Percentiles rank a stretch among this genome's conserved stretches.
phyloP scores from a whole-genome alignment of 139 green algal genomes.

The Coccomyxa sp. region DNA sequence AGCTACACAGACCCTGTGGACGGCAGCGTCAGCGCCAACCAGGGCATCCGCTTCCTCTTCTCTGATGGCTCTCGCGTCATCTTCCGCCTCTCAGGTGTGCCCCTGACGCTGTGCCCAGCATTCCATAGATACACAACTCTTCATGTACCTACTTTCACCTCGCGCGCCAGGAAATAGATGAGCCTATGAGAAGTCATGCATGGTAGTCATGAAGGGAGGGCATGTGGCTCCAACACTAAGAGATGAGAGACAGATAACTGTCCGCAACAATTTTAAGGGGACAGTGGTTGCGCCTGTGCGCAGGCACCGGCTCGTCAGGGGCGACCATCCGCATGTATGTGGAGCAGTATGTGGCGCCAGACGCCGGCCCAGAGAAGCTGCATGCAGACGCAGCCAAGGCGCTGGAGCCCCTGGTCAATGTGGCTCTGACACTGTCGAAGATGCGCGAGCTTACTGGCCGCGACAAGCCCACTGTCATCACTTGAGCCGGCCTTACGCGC shows the following conservation, averaged over 20 bases:
- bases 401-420: constrained; percentile 51
- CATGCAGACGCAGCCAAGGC: constrained; percentile 45
- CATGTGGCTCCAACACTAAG: too few relatives aligned
- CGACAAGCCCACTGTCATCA: constrained; percentile 88
- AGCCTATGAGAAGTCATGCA: background rate
- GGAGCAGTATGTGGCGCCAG: constrained; percentile 84
- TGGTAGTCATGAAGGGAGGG: too few relatives aligned
- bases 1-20: constrained; percentile 90
- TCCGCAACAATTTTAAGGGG: too few relatives aligned
- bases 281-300: background rate
- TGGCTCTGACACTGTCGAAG: constrained; percentile 79
- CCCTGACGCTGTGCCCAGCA: background rate
- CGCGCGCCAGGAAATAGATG: background rate
- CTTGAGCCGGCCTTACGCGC: constrained; percentile 38
- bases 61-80: constrained; percentile 29
- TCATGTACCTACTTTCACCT: background rate
- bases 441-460: constrained; percentile 80
- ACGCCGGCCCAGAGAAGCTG: constrained; percentile 60
- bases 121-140: background rate
- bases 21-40: constrained; percentile 69
- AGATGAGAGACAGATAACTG: too few relatives aligned
- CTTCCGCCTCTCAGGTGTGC: constrained; percentile 23
- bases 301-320: constrained; percentile 72
- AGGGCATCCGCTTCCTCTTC: constrained; percentile 90
- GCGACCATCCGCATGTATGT: constrained; percentile 94